phyloP scores from a whole-genome alignment of 2,329 filamentous ascomycete genomes.

The Chrysoporthe deuterocubensis region DNA sequence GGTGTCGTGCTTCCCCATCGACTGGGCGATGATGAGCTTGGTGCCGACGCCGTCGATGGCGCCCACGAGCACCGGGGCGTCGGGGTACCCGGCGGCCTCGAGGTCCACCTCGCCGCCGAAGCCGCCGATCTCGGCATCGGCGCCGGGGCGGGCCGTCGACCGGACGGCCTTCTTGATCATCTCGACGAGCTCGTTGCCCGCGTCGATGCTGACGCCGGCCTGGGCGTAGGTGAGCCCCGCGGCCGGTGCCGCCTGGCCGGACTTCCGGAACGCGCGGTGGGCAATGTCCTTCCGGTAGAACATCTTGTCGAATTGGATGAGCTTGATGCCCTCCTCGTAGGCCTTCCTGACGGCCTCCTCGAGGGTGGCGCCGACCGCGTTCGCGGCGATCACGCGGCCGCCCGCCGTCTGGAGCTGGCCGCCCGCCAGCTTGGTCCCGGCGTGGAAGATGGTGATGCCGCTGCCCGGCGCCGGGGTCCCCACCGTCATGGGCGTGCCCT shows the following conservation, averaged over 20 bases:
- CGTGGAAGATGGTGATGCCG: constrained; percentile 83
- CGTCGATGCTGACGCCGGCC: constrained; percentile 92
- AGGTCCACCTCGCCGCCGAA: constrained; percentile 91
- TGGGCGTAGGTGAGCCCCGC: constrained; percentile 81
- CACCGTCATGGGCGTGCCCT: constrained; percentile 68
- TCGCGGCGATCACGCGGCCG: constrained; percentile 92
- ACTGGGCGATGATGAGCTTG: constrained; percentile 94
- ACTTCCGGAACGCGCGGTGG: constrained; percentile 67
- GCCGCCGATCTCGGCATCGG: constrained; percentile 91
- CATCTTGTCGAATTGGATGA: constrained; percentile 85
- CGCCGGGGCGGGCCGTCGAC: constrained; percentile 81
- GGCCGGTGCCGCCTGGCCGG: constrained; percentile 30
- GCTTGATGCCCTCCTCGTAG: constrained; percentile 76
- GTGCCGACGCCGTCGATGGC: constrained; percentile 97
- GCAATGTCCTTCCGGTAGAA: constrained; percentile 94
- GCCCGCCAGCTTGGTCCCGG: constrained; percentile 73
- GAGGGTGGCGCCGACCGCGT: constrained; percentile 72
- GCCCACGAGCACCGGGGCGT: constrained; percentile 82
- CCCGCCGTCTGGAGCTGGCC: constrained; percentile 75
- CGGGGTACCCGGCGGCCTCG: constrained; percentile 71
- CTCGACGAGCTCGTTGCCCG: constrained; percentile 89
- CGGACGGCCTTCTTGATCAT: constrained; percentile 90
- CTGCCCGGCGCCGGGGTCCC: constrained; percentile 47
- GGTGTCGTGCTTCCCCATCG: constrained; percentile 86
- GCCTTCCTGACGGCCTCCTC: constrained; percentile 83